Base-by-base conservation (phyloP, 1,139 yeast species). In the Sporopachydermia cereana region DNA sequence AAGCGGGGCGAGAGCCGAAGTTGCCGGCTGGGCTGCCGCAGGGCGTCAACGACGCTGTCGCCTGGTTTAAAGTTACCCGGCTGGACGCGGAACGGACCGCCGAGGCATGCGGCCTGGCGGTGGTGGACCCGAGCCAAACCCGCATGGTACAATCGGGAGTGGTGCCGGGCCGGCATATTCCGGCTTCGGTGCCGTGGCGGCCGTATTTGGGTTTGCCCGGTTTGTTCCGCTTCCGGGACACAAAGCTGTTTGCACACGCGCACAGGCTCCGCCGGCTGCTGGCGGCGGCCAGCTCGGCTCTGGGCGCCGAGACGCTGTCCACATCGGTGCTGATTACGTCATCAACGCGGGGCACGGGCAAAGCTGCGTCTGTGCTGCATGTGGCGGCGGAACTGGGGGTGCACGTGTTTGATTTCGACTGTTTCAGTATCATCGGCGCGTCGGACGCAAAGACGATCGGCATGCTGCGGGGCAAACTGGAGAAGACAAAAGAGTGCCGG, bases 361-460 rank as follows among this genome's bases (percentile, higher is more conserved):
- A 91, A 56, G 60, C 82, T 0, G 76, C 81, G 0, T 58, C 84
- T 31, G 74, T 85, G 0, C 62, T 73, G 46, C 74, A 76, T 48
- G 57, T 79, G 1, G 71, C 84, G 0, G 61, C 67, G 4, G 74
- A 74, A 36, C 59, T 80, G 45, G 96, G 96, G 0, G 62, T 80
- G 21, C 84, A 84, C 53, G 62, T 83, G 14, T 66, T 83, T 41
- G 84, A 77, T 45, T 62, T 91, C 16, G 95, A 88, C 53, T 79
- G 88, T 41, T 72, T 76, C 53, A 69, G 67, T 30, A 50, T 70
- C 2, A 49, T 65, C 21, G 61, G 68, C 3, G 88, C 89, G 1
- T 77, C 84, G 29, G 94, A 85, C 49, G 66, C 79, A 43, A 88
- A 86, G 57, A 84, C 93, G 0, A 67, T 91, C 27, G 98, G 96